Conservation (phyloP, 83 land plant genomes). For the Larix sibirica region DNA sequence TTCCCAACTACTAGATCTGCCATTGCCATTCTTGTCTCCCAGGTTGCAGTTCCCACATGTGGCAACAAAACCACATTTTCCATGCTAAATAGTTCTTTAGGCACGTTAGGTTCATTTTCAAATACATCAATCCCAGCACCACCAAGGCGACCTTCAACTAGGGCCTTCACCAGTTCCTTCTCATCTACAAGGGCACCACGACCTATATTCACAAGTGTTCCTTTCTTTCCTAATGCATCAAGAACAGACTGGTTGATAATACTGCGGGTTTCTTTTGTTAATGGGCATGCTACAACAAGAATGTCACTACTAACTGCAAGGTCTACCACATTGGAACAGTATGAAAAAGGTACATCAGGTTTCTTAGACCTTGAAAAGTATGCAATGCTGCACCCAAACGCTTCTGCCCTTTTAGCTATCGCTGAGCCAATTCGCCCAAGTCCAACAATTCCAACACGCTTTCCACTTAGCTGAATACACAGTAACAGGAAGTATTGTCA, state of each 20-base stretch:
- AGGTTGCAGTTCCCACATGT: conserved; percentile 52
- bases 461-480: conserved; percentile 64
- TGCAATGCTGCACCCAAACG: conserved; percentile 64
- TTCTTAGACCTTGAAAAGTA: conserved; percentile 69
- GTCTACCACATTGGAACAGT: conserved; percentile 43
- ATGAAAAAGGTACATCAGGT: conserved; percentile 39
- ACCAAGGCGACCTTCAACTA: conserved; percentile 49
- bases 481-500: neutral
- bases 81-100: conserved; percentile 52
- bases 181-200: conserved; percentile 77
- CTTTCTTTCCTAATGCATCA: conserved; percentile 60
- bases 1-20: conserved; percentile 46
- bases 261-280: conserved; percentile 61
- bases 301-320: conserved; percentile 59
- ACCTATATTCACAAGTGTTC: conserved; percentile 62
- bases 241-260: conserved; percentile 64
- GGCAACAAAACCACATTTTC: conserved; percentile 78
- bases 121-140: conserved; percentile 89
- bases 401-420: conserved; percentile 70
- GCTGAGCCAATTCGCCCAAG: conserved; percentile 77
- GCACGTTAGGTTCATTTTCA: conserved; percentile 82
- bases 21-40: conserved; percentile 47
- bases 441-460: conserved; percentile 81
- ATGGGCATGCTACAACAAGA: conserved; percentile 63
- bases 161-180: conserved; percentile 55